Evolutionary conservation across 108 stramenopile species (phyloP).

Genomic region (Bacterosira constricta): DNA sequence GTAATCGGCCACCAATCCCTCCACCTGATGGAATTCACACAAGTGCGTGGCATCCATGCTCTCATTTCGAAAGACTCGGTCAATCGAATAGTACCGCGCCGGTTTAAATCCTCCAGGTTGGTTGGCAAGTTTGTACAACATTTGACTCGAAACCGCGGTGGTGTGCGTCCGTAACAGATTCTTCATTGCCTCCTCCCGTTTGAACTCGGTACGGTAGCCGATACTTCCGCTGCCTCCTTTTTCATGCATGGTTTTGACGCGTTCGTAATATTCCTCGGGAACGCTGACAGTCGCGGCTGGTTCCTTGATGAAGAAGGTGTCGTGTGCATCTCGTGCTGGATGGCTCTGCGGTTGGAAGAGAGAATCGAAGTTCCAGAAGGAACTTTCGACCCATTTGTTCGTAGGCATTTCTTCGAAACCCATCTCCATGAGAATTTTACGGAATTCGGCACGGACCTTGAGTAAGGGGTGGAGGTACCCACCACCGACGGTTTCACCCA

Average conservation of each 20-base stretch:
- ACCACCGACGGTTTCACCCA: constrained; percentile 91
- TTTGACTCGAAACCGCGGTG: constrained; percentile 95
- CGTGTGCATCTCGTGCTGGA: constrained; percentile 99
- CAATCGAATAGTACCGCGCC: constrained; percentile 96
- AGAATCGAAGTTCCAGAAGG: constrained; percentile 99
- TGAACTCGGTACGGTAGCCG: constrained; percentile 96
- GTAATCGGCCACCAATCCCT: constrained; percentile 99
- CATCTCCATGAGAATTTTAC: constrained; percentile 98
- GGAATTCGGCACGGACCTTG: constrained; percentile 95
- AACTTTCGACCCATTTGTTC: constrained; percentile 97
- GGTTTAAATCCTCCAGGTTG: constrained; percentile 96
- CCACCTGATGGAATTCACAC: constrained; percentile 99
- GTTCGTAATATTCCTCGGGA: constrained; percentile 97
- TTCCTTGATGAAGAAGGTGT: constrained; percentile 99
- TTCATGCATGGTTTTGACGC: constrained; percentile 98
- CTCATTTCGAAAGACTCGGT: constrained; percentile 99
- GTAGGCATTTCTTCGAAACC: constrained; percentile 99
- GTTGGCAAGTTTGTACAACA: constrained; percentile 97
- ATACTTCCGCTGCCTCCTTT: constrained; percentile 93
- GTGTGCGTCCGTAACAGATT: constrained; percentile 98
- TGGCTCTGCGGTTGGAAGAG: constrained; percentile 99
- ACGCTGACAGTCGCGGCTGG: constrained; percentile 83
- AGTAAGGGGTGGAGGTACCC: constrained; percentile 97
- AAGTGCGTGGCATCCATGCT: constrained; percentile 99
- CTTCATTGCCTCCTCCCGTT: constrained; percentile 96